phyloP scores from a whole-genome alignment of 2,329 filamentous ascomycete genomes.

The Allantophomopsis lycopodina region DNA sequence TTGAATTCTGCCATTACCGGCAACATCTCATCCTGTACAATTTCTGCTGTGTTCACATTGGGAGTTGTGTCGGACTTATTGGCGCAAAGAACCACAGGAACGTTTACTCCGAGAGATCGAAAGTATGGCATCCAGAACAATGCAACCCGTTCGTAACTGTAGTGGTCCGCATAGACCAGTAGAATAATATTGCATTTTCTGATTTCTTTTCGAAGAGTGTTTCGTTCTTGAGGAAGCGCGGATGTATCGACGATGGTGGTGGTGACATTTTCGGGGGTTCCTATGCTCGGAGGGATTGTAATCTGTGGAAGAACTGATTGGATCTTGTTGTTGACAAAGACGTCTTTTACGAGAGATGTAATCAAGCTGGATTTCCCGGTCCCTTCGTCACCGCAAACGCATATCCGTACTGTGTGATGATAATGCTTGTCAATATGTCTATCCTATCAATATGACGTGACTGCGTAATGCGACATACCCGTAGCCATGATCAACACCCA shows the following conservation, averaged over 20 bases:
- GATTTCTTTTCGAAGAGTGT: slow-evolving; percentile 82
- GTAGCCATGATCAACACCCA: too few species aligned
- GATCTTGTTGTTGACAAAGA: slow-evolving; percentile 92
- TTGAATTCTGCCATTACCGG: slow-evolving; percentile 98
- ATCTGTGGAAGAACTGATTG: slow-evolving; percentile 89
- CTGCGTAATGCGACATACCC: too few species aligned
- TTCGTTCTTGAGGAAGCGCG: slow-evolving; percentile 83
- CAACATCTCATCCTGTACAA: slow-evolving; percentile 93
- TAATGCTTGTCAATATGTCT: too few species aligned
- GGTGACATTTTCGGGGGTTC: slow-evolving; percentile 90
- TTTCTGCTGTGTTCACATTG: slow-evolving; percentile 64
- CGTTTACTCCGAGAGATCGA: slow-evolving; percentile 92
- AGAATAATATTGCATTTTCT: slow-evolving; percentile 95
- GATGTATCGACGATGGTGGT: slow-evolving; percentile 98
- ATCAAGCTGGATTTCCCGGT: slow-evolving; percentile 92
- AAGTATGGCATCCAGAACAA: slow-evolving; percentile 99
- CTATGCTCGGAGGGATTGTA: slow-evolving; percentile 83
- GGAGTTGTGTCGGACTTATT: slow-evolving; percentile 89
- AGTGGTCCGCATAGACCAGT: slow-evolving; percentile 94
- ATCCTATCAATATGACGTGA: too few species aligned
- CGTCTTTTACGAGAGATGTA: slow-evolving; percentile 90
- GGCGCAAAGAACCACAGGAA: slow-evolving; percentile 89
- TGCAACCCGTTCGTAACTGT: slow-evolving; percentile 94
- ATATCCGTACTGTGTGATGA: slow-evolving; percentile 57
- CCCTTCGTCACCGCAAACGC: slow-evolving; percentile 91